Conservation (phyloP, 2,329 filamentous ascomycete species). For the Arthrobotrys conoides region DNA sequence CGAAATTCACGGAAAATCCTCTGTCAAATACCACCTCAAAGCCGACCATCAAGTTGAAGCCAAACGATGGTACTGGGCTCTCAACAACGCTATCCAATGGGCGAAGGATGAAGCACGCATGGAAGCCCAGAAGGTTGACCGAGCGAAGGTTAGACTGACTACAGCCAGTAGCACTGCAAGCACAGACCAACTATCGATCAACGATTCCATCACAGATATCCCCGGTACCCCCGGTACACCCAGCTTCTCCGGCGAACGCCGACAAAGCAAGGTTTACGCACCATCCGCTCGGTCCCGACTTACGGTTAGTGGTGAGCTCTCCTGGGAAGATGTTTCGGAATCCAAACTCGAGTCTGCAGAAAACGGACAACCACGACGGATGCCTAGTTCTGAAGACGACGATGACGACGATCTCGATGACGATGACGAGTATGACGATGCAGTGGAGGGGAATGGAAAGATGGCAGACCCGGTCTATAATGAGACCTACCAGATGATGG, state of each 20-base stretch:
- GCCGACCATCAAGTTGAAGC: constrained; percentile 98
- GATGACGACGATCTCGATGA: constrained; percentile 68
- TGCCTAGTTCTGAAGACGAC: constrained; percentile 64
- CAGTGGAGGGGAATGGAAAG: constrained; percentile 81
- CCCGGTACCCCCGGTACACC: constrained; percentile 66
- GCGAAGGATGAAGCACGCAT: constrained; percentile 96
- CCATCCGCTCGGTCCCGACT: constrained; percentile 40
- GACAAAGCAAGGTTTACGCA: constrained; percentile 61
- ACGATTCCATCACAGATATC: constrained; percentile 68
- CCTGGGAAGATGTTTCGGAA: constrained; percentile 59
- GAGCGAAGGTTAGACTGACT: constrained; percentile 78
- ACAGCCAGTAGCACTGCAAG: constrained; percentile 69
- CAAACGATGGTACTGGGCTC: constrained; percentile 98
- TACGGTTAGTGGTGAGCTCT: constrained; percentile 57
- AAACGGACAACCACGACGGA: constrained; percentile 49
- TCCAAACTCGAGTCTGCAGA: constrained; percentile 50
- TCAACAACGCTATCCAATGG: constrained; percentile 99
- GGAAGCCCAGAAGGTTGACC: constrained; percentile 74
- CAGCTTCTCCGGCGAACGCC: constrained; percentile 68
- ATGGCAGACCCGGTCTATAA: constrained; percentile 79
- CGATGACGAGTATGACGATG: constrained; percentile 76
- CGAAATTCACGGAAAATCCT: constrained; percentile 97
- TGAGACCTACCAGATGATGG: constrained; percentile 96
- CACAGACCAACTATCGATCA: constrained; percentile 44
- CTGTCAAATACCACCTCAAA: constrained; percentile 97